Evolutionary conservation across 345 rosid species (phyloP), one percentile per base, ranked within the genome.

Genomic region (Lumnitzera littorea): DNA sequence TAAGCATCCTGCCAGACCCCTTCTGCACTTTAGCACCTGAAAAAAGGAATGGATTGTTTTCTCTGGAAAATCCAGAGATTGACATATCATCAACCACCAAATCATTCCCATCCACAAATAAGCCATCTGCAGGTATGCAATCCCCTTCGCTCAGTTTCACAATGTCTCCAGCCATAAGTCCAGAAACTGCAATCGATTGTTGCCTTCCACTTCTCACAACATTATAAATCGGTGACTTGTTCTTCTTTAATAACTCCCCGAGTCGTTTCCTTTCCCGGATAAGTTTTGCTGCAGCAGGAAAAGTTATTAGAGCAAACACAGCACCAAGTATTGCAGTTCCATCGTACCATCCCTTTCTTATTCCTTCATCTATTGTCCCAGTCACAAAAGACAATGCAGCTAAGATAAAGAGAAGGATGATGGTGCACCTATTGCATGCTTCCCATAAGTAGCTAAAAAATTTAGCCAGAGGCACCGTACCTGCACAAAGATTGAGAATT

Each of bases 341-440:
- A 23, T 67, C 76, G 14, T 60, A 63, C 76, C 76, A 73, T 48
- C 76, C 72, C 11, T 31, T 13, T 48, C 54, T 50, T 1, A 63
- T 31, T 48, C 72, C 72, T 17, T 56, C 20, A 50, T 51, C 51
- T 25, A 27, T 20, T 14, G 63, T 56, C 60, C 55, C 72, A 14
- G 67, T 52, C 36, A 13, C 2, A 53, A 68, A 63, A 11, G 72
- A 73, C 12, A 73, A 57, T 24, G 25, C 63, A 47, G 72, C 60
- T 24, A 29, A 27, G 15, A 68, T 50, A 14, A 73, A 48, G 15
- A 73, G 51, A 17, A 73, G 63, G 12, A 60, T 11, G 60, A 60
- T 61, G 15, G 56, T 64, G 53, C 2, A 48, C 10, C 48, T 64
- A 58, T 60, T 55, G 17, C 62, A 25, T 16, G 67, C 66, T 16